Evolutionary conservation across 495 filamentous ascomycete genomes (phyloP).

Genomic region (Durotheca rogersii): DNA sequence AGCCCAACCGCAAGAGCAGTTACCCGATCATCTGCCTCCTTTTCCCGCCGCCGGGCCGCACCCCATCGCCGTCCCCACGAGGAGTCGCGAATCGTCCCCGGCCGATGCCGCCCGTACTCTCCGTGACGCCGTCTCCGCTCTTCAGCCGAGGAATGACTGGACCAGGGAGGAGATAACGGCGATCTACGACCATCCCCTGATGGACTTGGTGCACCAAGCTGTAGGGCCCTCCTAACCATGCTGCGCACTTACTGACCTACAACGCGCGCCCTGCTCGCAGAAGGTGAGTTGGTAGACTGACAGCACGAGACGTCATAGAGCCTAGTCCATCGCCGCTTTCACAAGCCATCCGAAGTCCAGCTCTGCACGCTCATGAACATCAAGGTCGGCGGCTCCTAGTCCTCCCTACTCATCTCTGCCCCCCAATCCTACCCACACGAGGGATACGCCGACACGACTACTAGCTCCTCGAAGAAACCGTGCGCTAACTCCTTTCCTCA

Average conservation of each 20-base stretch:
- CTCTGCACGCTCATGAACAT: slow-evolving; percentile 94
- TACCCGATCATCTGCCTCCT: slow-evolving; percentile 13
- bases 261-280: not conserved
- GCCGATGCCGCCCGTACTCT: slow-evolving; percentile 19
- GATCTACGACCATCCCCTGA: slow-evolving; percentile 75
- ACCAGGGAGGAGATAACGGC: slow-evolving; percentile 72
- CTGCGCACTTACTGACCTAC: too few relatives aligned
- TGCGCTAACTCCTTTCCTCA: not conserved
- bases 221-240: too few relatives aligned
- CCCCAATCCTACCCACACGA: too few relatives aligned
- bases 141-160: slow-evolving; percentile 66
- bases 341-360: slow-evolving; percentile 74
- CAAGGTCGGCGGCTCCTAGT: slow-evolving; percentile 47
- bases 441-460: too few relatives aligned
- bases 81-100: slow-evolving; percentile 5
- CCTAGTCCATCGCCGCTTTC: slow-evolving; percentile 75
- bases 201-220: slow-evolving; percentile 71
- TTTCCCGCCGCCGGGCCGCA: slow-evolving; percentile 13
- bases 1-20: slow-evolving; percentile 15
- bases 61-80: not conserved
- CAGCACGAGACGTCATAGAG: slow-evolving; percentile 48
- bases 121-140: slow-evolving; percentile 55
- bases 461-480: too few relatives aligned
- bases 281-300: slow-evolving; percentile 14
- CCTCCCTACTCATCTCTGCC: not conserved